Conservation (phyloP, 2,329 filamentous ascomycete species). For the Paracamarosporium sp. region DNA sequence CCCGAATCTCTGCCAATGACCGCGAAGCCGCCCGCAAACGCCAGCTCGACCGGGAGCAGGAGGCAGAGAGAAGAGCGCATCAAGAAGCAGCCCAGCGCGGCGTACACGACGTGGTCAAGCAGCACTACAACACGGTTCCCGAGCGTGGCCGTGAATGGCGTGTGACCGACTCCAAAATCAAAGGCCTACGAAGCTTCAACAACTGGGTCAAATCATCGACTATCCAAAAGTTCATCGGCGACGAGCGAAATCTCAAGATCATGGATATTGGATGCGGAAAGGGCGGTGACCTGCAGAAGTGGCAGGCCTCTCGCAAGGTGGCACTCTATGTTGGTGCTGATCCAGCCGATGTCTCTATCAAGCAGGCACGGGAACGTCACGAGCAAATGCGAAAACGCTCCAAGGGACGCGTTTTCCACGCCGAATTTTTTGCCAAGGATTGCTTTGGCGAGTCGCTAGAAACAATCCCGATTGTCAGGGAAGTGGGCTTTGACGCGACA, state of each 20-base stretch:
- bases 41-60: constrained; percentile 49
- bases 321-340: constrained; percentile 93
- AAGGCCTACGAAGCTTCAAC: constrained; percentile 92
- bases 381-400: constrained; percentile 70
- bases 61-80: constrained; percentile 57
- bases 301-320: constrained; percentile 90
- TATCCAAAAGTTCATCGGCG: constrained; percentile 83
- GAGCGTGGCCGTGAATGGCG: constrained; percentile 95
- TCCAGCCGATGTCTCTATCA: constrained; percentile 89
- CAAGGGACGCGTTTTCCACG: constrained; percentile 73
- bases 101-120: constrained; percentile 83
- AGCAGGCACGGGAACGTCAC: constrained; percentile 88
- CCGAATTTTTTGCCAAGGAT: constrained; percentile 88
- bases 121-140: constrained; percentile 96
- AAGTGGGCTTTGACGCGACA: constrained; percentile 86
- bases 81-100: constrained; percentile 56
- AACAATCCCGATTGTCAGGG: constrained; percentile 78
- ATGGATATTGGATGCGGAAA: constrained; percentile 97
- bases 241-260: constrained; percentile 70
- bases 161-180: constrained; percentile 92
- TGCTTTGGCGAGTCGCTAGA: constrained; percentile 87
- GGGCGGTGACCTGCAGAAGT: constrained; percentile 93
- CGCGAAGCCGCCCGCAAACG: constrained; percentile 70
- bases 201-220: constrained; percentile 99
- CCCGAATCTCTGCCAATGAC: constrained; percentile 71